These are phyloP conservation scores for Rhodosporidiobolus sp. DNA, from an alignment of 768 basidiomycete genomes.

Conservation along the genomic window DNA sequence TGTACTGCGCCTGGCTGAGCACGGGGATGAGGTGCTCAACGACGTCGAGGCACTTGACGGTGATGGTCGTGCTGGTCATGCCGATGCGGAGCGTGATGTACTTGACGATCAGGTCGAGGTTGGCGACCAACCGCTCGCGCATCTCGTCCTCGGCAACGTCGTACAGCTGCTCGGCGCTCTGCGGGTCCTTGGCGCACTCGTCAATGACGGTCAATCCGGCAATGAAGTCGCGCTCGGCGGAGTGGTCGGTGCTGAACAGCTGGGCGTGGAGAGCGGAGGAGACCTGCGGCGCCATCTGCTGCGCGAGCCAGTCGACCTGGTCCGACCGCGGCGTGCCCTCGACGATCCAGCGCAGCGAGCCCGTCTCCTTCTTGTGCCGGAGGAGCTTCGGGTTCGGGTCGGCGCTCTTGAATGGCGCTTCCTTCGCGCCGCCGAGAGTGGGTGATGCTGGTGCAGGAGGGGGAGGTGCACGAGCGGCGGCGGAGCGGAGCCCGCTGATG, in stretches of 20 bases:
- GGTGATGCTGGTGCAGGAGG: background rate
- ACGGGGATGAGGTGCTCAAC: slow-evolving; percentile 74
- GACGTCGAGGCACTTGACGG: slow-evolving; percentile 82
- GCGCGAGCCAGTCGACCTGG: slow-evolving; percentile 75
- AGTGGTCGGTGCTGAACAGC: slow-evolving; percentile 93
- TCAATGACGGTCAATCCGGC: slow-evolving; percentile 68
- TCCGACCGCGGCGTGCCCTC: slow-evolving; percentile 75
- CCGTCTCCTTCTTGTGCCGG: slow-evolving; percentile 41
- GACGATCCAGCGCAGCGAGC: slow-evolving; percentile 42
- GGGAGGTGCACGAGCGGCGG: slow-evolving; percentile 22
- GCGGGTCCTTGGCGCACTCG: slow-evolving; percentile 56
- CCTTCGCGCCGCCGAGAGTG: slow-evolving; percentile 47
- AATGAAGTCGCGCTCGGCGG: slow-evolving; percentile 86
- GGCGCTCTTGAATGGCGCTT: slow-evolving; percentile 44
- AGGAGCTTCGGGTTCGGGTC: slow-evolving; percentile 38
- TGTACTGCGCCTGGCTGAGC: slow-evolving; percentile 67
- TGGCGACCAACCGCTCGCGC: slow-evolving; percentile 69
- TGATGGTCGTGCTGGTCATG: slow-evolving; percentile 84
- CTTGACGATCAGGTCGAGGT: slow-evolving; percentile 86
- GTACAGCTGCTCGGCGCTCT: slow-evolving; percentile 59
- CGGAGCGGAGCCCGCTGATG: slow-evolving; percentile 43
- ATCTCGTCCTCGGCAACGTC: slow-evolving; percentile 55
- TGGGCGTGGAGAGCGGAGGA: slow-evolving; percentile 70
- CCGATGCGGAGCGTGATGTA: slow-evolving; percentile 86
- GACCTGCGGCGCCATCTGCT: slow-evolving; percentile 83